Percentiles rank a stretch among this genome's conserved stretches.
phyloP scores from a whole-genome alignment of 140 eudicot species.

The Ambrosia hybrid region DNA sequence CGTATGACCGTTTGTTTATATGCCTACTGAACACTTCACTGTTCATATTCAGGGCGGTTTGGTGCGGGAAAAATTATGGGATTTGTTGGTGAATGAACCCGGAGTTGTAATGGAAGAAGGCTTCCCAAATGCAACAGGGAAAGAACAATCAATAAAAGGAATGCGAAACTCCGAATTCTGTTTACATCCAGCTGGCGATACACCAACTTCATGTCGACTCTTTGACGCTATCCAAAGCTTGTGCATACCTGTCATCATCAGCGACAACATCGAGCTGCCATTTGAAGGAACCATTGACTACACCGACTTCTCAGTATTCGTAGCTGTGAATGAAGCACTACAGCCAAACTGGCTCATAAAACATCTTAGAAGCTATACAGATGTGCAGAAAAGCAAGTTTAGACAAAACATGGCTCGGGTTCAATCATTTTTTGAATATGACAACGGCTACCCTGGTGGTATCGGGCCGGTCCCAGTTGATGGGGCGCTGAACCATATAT shows the following conservation, averaged over 20 bases:
- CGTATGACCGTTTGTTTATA: not conserved
- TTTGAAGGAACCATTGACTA: constrained; percentile 93
- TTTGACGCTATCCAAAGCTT: constrained; percentile 96
- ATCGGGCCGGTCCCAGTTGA: constrained; percentile 67
- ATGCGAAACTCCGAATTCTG: constrained; percentile 93
- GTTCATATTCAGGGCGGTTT: constrained; percentile 63
- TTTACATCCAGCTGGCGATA: constrained; percentile 97
- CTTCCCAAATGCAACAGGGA: constrained; percentile 95
- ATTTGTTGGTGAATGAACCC: constrained; percentile 56
- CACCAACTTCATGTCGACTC: constrained; percentile 95
- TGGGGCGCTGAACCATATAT: constrained; percentile 89
- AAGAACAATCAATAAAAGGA: constrained; percentile 84
- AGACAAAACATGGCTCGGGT: constrained; percentile 72
- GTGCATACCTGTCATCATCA: constrained; percentile 87
- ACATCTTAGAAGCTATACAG: constrained; percentile 59
- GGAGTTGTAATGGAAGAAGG: constrained; percentile 90
- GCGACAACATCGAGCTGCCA: constrained; percentile 94
- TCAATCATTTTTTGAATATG: constrained; percentile 65
- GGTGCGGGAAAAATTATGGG: constrained; percentile 89
- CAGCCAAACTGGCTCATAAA: constrained; percentile 70
- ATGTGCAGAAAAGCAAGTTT: constrained; percentile 45
- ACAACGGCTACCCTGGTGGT: constrained; percentile 80
- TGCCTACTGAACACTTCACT: no score
- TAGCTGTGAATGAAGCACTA: constrained; percentile 71
- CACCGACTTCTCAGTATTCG: constrained; percentile 68